phyloP scores from a whole-genome alignment of 805 yeast species.

The Schizosaccharomyces lindneri region DNA sequence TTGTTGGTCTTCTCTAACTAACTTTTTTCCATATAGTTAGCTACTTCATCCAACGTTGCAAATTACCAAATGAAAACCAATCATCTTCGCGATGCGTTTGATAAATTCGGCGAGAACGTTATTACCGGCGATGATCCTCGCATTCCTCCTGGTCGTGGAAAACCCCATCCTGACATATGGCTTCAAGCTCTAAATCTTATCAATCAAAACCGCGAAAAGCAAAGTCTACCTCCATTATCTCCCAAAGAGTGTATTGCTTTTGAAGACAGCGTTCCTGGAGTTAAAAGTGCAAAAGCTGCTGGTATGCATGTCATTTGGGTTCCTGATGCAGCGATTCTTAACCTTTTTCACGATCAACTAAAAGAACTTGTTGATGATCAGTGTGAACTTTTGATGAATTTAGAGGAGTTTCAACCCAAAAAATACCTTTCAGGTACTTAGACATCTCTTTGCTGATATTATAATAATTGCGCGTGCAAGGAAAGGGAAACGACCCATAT shows the following conservation, averaged over 20 bases:
- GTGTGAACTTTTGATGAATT: constrained; percentile 31
- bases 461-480: too few species aligned
- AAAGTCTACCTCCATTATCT: constrained; percentile 21
- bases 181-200: constrained; percentile 46
- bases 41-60: constrained; percentile 49
- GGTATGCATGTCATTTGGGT: constrained; percentile 84
- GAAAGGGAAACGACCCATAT: too few species aligned
- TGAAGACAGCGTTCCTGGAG: constrained; percentile 92
- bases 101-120: constrained; percentile 34
- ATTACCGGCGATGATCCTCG: constrained; percentile 78
- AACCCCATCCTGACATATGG: constrained; percentile 90
- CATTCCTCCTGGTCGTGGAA: constrained; percentile 66
- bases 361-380: constrained; percentile 22
- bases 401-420: constrained; percentile 25
- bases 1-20: too few species aligned
- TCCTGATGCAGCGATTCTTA: constrained; percentile 54
- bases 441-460: too few species aligned
- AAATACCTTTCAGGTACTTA: constrained; percentile 3
- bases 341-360: constrained; percentile 27
- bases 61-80: constrained; percentile 51
- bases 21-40: constrained; percentile 18
- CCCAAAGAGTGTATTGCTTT: constrained; percentile 71
- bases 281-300: constrained; percentile 56
- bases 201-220: constrained; percentile 24
- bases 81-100: constrained; percentile 40